Conservation (phyloP, 352 stramenopile genomes). For the Pythium apleroticum region DNA sequence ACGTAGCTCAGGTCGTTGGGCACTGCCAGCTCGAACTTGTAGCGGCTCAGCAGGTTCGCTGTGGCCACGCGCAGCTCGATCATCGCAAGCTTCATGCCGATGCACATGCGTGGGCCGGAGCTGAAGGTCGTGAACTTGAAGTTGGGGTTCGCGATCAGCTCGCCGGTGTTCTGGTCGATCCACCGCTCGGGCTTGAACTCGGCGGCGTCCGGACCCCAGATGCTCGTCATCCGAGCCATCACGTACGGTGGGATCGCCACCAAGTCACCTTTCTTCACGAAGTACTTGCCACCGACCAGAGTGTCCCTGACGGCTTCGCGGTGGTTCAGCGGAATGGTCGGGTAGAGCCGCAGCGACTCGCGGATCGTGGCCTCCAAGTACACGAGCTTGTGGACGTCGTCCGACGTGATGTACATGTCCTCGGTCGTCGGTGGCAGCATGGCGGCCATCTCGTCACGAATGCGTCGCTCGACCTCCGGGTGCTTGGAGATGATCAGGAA, state of each 20-base stretch:
- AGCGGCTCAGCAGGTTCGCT: conserved; percentile 21
- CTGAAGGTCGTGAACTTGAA: conserved; percentile 42
- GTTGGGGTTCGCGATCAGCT: conserved; percentile 5
- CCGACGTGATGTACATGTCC: conserved; percentile 41
- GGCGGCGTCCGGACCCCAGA: conserved; percentile 50
- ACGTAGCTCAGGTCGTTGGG: conserved; percentile 21
- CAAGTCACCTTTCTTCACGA: conserved; percentile 24
- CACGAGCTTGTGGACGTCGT: conserved; percentile 48
- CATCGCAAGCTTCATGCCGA: conserved; percentile 49
- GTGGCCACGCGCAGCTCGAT: conserved; percentile 34
- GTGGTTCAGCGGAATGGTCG: conserved; percentile 51
- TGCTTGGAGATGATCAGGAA: conserved; percentile 67
- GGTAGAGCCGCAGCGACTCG: conserved; percentile 66
- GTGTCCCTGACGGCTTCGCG: conserved; percentile 62
- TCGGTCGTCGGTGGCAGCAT: conserved; percentile 23
- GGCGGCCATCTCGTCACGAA: conserved; percentile 50
- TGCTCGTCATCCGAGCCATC: conserved; percentile 26
- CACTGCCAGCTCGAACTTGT: conserved; percentile 23
- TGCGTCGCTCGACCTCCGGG: conserved; percentile 43
- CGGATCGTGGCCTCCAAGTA: conserved; percentile 60
- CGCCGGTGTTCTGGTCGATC: conserved; percentile 29
- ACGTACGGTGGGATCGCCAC: conserved; percentile 35
- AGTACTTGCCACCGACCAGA: conserved; percentile 32
- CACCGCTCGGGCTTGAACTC: conserved; percentile 66
- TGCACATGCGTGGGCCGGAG: conserved; percentile 41